phyloP scores from a whole-genome alignment of 2,329 filamentous ascomycete genomes.

The Stagonosporopsis rhizophila region DNA sequence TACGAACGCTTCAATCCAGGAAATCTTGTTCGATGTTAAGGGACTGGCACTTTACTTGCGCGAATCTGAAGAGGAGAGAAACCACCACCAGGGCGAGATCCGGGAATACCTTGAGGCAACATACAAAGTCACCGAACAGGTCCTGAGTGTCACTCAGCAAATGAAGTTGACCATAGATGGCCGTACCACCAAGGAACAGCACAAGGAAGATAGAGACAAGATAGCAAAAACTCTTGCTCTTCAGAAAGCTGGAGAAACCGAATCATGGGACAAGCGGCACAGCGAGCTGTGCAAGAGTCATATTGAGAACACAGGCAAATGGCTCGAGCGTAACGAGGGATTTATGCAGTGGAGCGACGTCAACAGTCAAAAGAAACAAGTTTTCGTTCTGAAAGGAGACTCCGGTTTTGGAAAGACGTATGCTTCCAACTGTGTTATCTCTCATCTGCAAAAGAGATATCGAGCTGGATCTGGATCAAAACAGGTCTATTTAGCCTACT shows the following conservation, averaged over 20 bases:
- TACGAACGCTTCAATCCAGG: background rate
- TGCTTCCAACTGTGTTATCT: background rate
- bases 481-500: constrained; percentile 19
- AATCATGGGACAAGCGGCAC: constrained; percentile 2
- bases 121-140: constrained; percentile 4
- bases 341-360: background rate
- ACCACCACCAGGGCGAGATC: background rate
- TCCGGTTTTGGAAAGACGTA: constrained; percentile 5
- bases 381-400: background rate
- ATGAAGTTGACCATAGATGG: constrained; percentile 18
- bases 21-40: constrained; percentile 1
- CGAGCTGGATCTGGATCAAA: background rate
- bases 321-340: background rate
- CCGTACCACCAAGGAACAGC: constrained; percentile 13
- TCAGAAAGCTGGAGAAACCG: background rate
- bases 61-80: background rate
- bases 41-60: background rate
- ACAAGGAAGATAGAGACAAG: constrained; percentile 10
- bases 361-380: background rate
- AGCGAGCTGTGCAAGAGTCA: background rate
- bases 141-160: constrained; percentile 10
- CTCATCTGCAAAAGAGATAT: constrained; percentile 2
- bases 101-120: background rate
- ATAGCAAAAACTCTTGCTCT: constrained; percentile 6
- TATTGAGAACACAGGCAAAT: background rate